A percentile compares a stretch with the other conserved stretches of the same genome.
Evolutionary conservation across 2,329 filamentous ascomycete genomes (phyloP).

Genomic region (Ilyonectria sp.): DNA sequence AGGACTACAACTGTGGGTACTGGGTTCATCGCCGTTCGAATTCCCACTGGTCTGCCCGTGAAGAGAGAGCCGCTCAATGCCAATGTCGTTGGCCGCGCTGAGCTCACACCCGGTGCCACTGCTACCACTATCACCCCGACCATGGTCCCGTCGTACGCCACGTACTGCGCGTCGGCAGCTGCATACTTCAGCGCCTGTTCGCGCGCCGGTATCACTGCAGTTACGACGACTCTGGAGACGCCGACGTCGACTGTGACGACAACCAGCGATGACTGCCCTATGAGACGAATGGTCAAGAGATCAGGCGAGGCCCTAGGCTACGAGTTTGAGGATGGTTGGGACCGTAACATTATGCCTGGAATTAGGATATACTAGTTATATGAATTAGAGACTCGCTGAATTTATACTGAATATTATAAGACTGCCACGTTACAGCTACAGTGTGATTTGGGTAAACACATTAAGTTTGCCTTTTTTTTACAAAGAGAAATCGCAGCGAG

Average conservation of each 20-base stretch:
- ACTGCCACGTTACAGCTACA: no score
- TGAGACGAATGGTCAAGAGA: conserved; percentile 12
- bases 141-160: conserved; percentile 17
- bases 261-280: neutral
- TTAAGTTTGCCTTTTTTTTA: no score
- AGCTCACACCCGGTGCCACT: neutral
- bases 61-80: neutral
- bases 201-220: conserved; percentile 8
- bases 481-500: no score
- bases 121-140: conserved; percentile 34
- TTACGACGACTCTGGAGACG: conserved; percentile 24
- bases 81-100: neutral
- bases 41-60: conserved; percentile 19
- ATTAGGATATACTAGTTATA: conserved; percentile 41
- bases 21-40: conserved; percentile 10
- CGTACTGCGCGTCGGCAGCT: conserved; percentile 25
- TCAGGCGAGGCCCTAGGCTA: conserved; percentile 21
- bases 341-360: conserved; percentile 63
- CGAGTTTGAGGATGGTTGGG: conserved; percentile 27
- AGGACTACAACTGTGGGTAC: conserved; percentile 9
- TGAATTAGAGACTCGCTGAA: no score
- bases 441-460: no score
- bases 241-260: neutral
- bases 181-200: conserved; percentile 35
- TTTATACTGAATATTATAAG: no score